phyloP scores from a whole-genome alignment of 164 flowering plant genomes.

The Vitis rotundifolia region DNA sequence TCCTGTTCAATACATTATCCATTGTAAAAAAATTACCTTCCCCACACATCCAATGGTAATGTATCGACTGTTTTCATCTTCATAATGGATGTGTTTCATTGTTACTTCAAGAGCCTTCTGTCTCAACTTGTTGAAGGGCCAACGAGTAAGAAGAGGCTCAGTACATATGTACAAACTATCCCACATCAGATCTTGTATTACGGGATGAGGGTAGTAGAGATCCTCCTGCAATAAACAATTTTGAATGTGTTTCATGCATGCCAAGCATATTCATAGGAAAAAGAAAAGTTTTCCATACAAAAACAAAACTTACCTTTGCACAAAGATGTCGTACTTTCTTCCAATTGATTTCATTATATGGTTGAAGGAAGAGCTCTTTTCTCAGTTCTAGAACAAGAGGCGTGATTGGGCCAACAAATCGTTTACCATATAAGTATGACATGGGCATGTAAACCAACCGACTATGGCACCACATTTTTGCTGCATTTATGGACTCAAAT shows the following conservation, averaged over 20 bases:
- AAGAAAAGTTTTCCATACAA: too few species aligned
- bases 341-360: neutral
- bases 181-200: constrained; percentile 44
- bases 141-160: constrained; percentile 41
- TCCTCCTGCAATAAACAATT: constrained; percentile 33
- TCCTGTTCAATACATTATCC: neutral
- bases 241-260: neutral
- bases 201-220: constrained; percentile 36
- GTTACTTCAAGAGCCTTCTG: constrained; percentile 35
- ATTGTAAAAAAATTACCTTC: constrained; percentile 15
- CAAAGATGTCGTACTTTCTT: neutral
- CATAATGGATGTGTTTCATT: constrained; percentile 47
- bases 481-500: too few species aligned
- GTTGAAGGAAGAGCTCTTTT: constrained; percentile 4
- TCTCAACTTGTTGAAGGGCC: constrained; percentile 47
- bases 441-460: too few species aligned
- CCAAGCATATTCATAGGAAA: too few species aligned
- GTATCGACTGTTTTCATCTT: constrained; percentile 50
- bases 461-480: too few species aligned
- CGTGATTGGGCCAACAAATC: neutral
- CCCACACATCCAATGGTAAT: constrained; percentile 43
- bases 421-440: too few species aligned
- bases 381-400: constrained; percentile 10
- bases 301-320: neutral
- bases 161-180: constrained; percentile 29